Percentiles rank a stretch among this genome's conserved stretches.
Conservation (phyloP, 2,329 filamentous ascomycete genomes). For the Acarospora socialis region DNA sequence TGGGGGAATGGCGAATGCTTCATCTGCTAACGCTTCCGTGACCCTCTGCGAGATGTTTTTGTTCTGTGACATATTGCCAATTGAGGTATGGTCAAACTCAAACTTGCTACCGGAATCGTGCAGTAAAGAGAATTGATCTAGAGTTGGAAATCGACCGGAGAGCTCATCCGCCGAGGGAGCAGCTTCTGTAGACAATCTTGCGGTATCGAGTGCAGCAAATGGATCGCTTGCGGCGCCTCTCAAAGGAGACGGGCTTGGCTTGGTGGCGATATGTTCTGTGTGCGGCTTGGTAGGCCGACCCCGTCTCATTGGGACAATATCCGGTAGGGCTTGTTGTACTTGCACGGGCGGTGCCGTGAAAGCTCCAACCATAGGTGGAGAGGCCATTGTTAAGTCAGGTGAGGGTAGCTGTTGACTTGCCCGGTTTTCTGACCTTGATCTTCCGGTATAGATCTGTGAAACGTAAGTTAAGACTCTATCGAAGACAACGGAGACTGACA, state of each 20-base stretch:
- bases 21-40: slow-evolving; percentile 65
- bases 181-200: slow-evolving; percentile 35
- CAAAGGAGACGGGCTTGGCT: slow-evolving; percentile 53
- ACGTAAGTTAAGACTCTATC: not conserved
- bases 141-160: slow-evolving; percentile 69
- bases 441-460: slow-evolving; percentile 52
- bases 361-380: slow-evolving; percentile 57
- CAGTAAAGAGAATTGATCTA: slow-evolving; percentile 84
- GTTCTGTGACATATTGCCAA: slow-evolving; percentile 1
- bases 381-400: slow-evolving; percentile 36
- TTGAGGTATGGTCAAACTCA: slow-evolving; percentile 49
- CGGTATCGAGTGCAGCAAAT: slow-evolving; percentile 76
- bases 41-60: slow-evolving; percentile 46
- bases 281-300: slow-evolving; percentile 52
- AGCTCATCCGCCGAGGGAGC: slow-evolving; percentile 51
- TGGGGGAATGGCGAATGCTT: slow-evolving; percentile 53
- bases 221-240: slow-evolving; percentile 62
- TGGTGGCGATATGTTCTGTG: slow-evolving; percentile 34
- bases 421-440: slow-evolving; percentile 49
- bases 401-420: slow-evolving; percentile 46
- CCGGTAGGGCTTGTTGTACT: slow-evolving; percentile 60
- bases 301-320: slow-evolving; percentile 86
- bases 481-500: slow-evolving; percentile 37
- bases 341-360: slow-evolving; percentile 64
- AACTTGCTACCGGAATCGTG: slow-evolving; percentile 77